Evolutionary conservation across 768 basidiomycete genomes (phyloP).

Genomic region (Suillus decipiens): DNA sequence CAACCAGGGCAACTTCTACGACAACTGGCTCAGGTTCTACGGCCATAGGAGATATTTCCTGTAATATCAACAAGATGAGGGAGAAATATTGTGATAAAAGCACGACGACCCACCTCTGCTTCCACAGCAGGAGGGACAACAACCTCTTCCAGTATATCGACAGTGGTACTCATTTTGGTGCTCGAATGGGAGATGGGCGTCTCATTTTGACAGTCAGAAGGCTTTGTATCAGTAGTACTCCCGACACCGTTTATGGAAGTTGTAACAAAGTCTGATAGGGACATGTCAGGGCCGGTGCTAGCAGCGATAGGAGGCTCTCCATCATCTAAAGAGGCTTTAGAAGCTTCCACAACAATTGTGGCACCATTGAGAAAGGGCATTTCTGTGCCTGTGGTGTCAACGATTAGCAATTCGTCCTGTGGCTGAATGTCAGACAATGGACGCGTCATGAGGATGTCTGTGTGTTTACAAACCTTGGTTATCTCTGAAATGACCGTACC

Average conservation of each 20-base stretch:
- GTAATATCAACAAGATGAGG: background rate
- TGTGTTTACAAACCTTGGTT: slow-evolving; percentile 3
- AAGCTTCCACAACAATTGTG: background rate
- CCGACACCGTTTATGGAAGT: slow-evolving; percentile 11
- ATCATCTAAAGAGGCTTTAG: slow-evolving; percentile 4
- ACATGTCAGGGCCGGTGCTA: background rate
- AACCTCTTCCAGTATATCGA: slow-evolving; percentile 2
- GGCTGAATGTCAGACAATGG: slow-evolving; percentile 4
- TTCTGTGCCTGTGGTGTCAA: background rate
- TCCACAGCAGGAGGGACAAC: background rate
- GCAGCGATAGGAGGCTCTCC: slow-evolving; percentile 4
- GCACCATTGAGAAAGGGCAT: background rate
- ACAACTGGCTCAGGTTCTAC: background rate
- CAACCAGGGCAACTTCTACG: background rate
- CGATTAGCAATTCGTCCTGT: slow-evolving; percentile 1
- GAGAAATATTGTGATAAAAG: background rate
- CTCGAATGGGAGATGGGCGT: slow-evolving; percentile 1
- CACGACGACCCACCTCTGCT: background rate
- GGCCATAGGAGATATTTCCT: background rate
- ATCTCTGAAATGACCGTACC: background rate
- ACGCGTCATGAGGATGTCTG: slow-evolving; percentile 9
- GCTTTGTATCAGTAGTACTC: slow-evolving; percentile 9
- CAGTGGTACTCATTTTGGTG: background rate
- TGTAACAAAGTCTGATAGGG: slow-evolving; percentile 3
- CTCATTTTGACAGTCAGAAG: background rate